A percentile compares a stretch with the other conserved stretches of the same genome.
These are phyloP conservation scores for Colletotrichum orchidophilum DNA, from an alignment of 2,329 filamentous ascomycete species.

Conservation along the genomic window DNA sequence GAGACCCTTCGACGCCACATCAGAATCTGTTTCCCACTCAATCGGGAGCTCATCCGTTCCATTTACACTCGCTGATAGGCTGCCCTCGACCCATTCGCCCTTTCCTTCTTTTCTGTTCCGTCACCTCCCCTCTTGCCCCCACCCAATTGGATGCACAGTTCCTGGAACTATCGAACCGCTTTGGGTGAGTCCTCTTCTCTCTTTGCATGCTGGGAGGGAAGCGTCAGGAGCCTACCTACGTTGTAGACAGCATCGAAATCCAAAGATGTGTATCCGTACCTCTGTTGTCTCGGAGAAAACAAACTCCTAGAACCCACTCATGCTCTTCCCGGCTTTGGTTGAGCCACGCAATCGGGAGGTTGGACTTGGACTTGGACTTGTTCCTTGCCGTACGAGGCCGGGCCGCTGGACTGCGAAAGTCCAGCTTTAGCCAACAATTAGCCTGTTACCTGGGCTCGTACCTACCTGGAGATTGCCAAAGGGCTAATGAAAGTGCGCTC, in stretches of 20 bases:
- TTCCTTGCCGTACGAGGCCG: neutral
- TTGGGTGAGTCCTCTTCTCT: neutral
- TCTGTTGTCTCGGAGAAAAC: neutral
- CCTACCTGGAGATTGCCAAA: neutral
- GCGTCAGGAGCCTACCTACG: neutral
- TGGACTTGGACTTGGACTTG: neutral
- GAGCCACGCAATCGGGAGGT: neutral
- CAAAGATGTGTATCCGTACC: no score
- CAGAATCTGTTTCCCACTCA: conserved; percentile 7
- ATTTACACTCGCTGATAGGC: neutral
- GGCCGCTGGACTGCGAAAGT: neutral
- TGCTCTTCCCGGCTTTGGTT: neutral
- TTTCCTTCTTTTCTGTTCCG: neutral
- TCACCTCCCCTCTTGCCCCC: neutral
- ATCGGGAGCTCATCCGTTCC: conserved; percentile 15
- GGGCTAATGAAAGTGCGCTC: neutral
- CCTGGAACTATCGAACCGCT: neutral
- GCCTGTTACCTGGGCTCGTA: neutral
- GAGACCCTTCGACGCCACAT: conserved; percentile 23
- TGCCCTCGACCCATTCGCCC: neutral
- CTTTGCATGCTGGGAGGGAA: neutral
- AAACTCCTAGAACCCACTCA: neutral
- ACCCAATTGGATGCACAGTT: neutral
- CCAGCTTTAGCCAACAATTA: neutral
- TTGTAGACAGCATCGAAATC: neutral